Conservation (phyloP, 1,284 basidiomycete genomes). For the Boletus semigastroideus region DNA sequence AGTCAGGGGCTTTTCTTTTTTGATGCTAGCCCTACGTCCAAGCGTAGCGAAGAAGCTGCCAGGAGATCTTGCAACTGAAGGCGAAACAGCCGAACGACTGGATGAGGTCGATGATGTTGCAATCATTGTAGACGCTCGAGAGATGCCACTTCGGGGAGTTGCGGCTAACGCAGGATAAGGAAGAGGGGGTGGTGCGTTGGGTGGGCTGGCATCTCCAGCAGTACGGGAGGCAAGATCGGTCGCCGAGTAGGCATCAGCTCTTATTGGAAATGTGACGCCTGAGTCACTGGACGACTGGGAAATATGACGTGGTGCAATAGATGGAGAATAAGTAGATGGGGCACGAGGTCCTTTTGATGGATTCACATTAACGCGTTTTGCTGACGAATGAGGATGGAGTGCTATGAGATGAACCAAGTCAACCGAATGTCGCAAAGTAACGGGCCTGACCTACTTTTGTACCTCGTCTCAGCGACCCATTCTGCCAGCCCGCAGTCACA, state of each 20-base stretch:
- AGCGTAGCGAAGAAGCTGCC: conserved; percentile 73
- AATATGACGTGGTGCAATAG: conserved; percentile 57
- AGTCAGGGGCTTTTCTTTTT: conserved; percentile 35
- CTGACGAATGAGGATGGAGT: conserved; percentile 30
- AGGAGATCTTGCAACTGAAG: conserved; percentile 40
- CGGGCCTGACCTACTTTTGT: conserved; percentile 46
- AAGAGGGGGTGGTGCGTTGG: conserved; percentile 60
- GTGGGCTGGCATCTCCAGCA: conserved; percentile 44
- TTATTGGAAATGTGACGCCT: conserved; percentile 73
- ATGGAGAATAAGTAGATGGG: conserved; percentile 33
- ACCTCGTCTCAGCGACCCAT: conserved; percentile 65
- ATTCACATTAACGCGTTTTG: conserved; percentile 25
- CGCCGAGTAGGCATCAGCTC: conserved; percentile 71
- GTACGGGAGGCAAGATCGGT: conserved; percentile 63
- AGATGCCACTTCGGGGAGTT: conserved; percentile 30
- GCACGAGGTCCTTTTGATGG: conserved; percentile 26
- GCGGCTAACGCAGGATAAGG: conserved; percentile 70
- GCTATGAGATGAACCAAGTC: conserved; percentile 18
- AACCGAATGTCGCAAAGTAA: conserved; percentile 1
- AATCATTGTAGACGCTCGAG: conserved; percentile 29
- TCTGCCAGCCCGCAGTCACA: conserved; percentile 79
- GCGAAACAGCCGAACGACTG: conserved; percentile 26
- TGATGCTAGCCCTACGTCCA: conserved; percentile 66
- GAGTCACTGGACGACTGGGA: conserved; percentile 72
- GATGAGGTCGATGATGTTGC: conserved; percentile 38